These are phyloP conservation scores for Aspergillus sp. DNA, from an alignment of 2,329 filamentous ascomycete genomes.

Conservation along the genomic window DNA sequence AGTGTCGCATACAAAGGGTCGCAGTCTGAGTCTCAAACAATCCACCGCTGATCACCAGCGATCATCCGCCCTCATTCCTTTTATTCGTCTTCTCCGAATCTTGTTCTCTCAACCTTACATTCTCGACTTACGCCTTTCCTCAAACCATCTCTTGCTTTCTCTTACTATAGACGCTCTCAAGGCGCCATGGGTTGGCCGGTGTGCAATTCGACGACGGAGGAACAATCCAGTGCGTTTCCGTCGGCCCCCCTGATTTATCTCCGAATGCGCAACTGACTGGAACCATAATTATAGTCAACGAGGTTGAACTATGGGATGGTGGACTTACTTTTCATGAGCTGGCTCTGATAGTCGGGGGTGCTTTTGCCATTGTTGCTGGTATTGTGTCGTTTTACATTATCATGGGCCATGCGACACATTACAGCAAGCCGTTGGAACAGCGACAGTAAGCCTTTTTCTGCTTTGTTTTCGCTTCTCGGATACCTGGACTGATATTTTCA, in stretches of 20 bases:
- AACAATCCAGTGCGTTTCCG: slow-evolving; percentile 35
- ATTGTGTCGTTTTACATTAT: slow-evolving; percentile 49
- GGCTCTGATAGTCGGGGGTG: slow-evolving; percentile 47
- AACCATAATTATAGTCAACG: slow-evolving; percentile 30
- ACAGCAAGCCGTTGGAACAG: slow-evolving; percentile 54
- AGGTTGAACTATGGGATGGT: slow-evolving; percentile 46
- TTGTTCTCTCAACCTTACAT: neutral
- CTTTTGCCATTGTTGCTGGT: slow-evolving; percentile 48
- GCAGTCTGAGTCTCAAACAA: neutral
- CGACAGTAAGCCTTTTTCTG: slow-evolving; percentile 43
- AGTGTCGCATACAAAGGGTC: too few relatives aligned
- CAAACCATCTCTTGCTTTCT: neutral
- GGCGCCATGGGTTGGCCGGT: slow-evolving; percentile 36
- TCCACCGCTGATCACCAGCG: neutral
- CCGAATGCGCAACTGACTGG: slow-evolving; percentile 6
- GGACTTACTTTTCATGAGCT: slow-evolving; percentile 52
- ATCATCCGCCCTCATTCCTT: neutral
- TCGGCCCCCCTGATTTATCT: neutral
- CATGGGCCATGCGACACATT: slow-evolving; percentile 53
- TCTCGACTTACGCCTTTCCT: neutral
- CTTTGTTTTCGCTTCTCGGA: neutral
- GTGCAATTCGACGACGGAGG: slow-evolving; percentile 47
- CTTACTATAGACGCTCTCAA: slow-evolving; percentile 4
- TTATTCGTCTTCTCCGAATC: neutral
- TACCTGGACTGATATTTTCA: slow-evolving; percentile 2